phyloP scores from a whole-genome alignment of 1,284 basidiomycete genomes.

The Prillingera fragicola region DNA sequence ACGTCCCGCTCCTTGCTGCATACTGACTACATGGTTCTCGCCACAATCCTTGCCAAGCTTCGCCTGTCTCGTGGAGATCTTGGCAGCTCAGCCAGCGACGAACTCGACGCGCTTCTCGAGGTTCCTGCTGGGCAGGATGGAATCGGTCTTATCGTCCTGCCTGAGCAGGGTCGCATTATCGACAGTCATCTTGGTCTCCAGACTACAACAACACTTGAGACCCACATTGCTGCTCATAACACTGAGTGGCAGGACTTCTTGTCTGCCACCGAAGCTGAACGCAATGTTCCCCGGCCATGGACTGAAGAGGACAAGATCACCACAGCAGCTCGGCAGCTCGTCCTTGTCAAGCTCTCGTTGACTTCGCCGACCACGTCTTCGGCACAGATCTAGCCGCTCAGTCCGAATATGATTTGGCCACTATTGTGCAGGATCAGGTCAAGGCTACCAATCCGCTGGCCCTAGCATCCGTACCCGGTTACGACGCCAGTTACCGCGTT shows the following conservation, averaged over 20 bases:
- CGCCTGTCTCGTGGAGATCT: constrained; percentile 63
- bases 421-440: constrained; percentile 73
- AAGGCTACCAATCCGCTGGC: constrained; percentile 76
- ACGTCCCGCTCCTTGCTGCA: constrained; percentile 88
- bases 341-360: constrained; percentile 33
- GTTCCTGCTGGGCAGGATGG: constrained; percentile 44
- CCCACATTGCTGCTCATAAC: constrained; percentile 61
- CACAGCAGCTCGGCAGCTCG: constrained; percentile 29
- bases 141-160: constrained; percentile 15
- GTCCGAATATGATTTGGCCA: constrained; percentile 56
- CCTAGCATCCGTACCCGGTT: constrained; percentile 87
- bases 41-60: constrained; percentile 82
- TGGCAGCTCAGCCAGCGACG: constrained; percentile 67
- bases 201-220: constrained; percentile 63
- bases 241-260: constrained; percentile 75
- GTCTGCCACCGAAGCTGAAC: constrained; percentile 65
- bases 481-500: constrained; percentile 91
- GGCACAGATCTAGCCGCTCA: constrained; percentile 33
- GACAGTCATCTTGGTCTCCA: constrained; percentile 28
- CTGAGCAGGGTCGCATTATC: constrained; percentile 31
- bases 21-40: constrained; percentile 85
- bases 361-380: constrained; percentile 38
- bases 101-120: constrained; percentile 85
- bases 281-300: constrained; percentile 69
- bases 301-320: constrained; percentile 33